Base-by-base conservation (phyloP, 2,329 filamentous ascomycete genomes). In the Phaeosphaeria sp. region DNA sequence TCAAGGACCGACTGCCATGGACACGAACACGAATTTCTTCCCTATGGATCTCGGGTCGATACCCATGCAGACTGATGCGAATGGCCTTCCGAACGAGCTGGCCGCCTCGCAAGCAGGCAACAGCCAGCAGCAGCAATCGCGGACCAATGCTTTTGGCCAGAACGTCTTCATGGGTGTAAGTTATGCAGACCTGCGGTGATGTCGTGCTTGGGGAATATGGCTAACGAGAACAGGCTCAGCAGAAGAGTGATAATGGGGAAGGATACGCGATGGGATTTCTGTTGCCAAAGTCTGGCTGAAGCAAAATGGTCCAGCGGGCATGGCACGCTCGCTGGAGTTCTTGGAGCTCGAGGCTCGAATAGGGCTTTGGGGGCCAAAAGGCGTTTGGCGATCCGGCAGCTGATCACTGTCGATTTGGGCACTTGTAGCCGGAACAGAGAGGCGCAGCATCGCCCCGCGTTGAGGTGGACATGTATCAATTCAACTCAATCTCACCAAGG, bases 1-100 rank as follows among this genome's bases (percentile, higher is more conserved):
- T 48, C 87, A 90, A 72, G 86, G 85, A 51, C 81, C 85, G 6
- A 45, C 46, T 5, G 81, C 66, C 39, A 72, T 80, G 56, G 79
- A 82, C 49, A 66, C 76, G 2, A 69, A 68, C 11, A 75, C 74
- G 55, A 74, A 74, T 20, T 79, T 81, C 69, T 82, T 80, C 67
- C 79, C 80, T 0, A 79, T 80, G 77, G 79, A 80, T 64, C 21
- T 75, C 20, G 65, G 67, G 40, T 65, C 61, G 43, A 76, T 73
- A 63, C 74, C 61, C 15, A 70, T 72, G 68, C 74, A 75, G 57
- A 69, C 68, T 0, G 74, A 75, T 24, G 40, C 57, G 15, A 63
- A 48, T 25, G 62, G 44, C 6, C n/a, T 69, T 4, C 51, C 67
- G 43, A 61, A 72, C 56, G 55, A 60, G 40, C 60, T 72, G 40